phyloP scores from a whole-genome alignment of 1,284 basidiomycete genomes.

The Puccinia triticina region DNA sequence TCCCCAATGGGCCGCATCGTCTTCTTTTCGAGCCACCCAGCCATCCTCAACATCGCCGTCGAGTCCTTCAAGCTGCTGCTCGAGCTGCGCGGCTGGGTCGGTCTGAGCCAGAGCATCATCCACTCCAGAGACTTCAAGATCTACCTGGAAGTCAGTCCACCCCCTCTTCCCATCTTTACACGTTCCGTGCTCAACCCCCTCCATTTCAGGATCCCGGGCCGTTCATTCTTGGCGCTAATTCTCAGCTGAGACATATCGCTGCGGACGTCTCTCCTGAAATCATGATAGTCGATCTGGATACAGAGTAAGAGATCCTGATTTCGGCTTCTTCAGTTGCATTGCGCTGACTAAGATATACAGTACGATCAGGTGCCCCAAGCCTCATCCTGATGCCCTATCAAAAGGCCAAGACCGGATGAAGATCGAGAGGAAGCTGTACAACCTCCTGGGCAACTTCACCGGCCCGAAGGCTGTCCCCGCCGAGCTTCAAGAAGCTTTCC shows the following conservation, averaged over 20 bases:
- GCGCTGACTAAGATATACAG: not conserved
- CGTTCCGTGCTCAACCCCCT: not conserved
- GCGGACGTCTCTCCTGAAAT: conserved; percentile 71
- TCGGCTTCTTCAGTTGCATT: not conserved
- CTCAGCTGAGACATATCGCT: conserved; percentile 78
- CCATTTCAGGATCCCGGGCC: conserved; percentile 65
- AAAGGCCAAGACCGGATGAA: conserved; percentile 80
- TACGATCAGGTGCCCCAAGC: conserved; percentile 69
- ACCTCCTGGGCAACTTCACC: conserved; percentile 69
- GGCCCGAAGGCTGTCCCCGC: conserved; percentile 58
- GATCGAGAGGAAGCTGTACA: conserved; percentile 73
- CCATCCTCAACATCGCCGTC: conserved; percentile 77
- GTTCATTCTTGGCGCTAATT: conserved; percentile 89
- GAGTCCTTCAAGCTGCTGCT: conserved; percentile 87
- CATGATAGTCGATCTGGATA: conserved; percentile 88
- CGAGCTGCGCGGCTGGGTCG: conserved; percentile 90
- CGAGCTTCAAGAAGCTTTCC: conserved; percentile 94
- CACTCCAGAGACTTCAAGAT: conserved; percentile 88
- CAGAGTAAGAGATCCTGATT: conserved; percentile 71
- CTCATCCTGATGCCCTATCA: conserved; percentile 78
- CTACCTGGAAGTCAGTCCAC: conserved; percentile 62
- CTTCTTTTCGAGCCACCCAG: conserved; percentile 85
- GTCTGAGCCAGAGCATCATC: conserved; percentile 78
- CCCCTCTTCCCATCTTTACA: not conserved
- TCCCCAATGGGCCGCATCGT: conserved; percentile 88